Conservation (phyloP, 768 basidiomycete species). For the Gloeophyllum trabeum region DNA sequence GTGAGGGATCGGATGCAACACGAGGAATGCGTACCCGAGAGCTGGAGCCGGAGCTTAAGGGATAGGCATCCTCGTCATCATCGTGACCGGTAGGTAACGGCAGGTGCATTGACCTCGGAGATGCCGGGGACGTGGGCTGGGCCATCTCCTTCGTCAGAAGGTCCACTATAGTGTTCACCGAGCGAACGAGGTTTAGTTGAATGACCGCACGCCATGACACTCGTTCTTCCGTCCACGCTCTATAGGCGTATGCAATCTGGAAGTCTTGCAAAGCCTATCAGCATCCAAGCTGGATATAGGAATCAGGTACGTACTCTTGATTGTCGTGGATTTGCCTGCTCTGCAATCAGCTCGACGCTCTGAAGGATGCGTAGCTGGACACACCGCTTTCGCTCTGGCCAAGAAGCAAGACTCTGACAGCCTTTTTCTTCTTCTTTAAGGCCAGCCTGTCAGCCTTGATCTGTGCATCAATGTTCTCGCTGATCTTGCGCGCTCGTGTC, state of each 20-base stretch:
- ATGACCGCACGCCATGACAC: conserved; percentile 67
- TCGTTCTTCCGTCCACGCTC: conserved; percentile 61
- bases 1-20: not conserved
- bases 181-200: conserved; percentile 71
- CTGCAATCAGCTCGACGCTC: conserved; percentile 6
- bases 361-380: conserved; percentile 8
- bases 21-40: not conserved
- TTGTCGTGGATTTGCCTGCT: conserved; percentile 58
- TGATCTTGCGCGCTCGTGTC: conserved; percentile 48
- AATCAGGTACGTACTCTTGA: conserved; percentile 46
- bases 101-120: not conserved
- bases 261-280: conserved; percentile 35
- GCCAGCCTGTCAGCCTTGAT: conserved; percentile 47
- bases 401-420: conserved; percentile 65
- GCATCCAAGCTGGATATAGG: not conserved
- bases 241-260: conserved; percentile 60
- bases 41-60: not conserved
- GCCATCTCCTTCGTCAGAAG: conserved; percentile 44
- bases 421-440: conserved; percentile 50
- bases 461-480: conserved; percentile 70
- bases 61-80: conserved; percentile 2
- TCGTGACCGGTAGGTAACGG: conserved; percentile 2
- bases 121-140: conserved; percentile 2
- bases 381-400: conserved; percentile 65
- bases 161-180: conserved; percentile 53